A percentile compares a stretch with the other conserved stretches of the same genome.
These are phyloP conservation scores for Bombardia bombarda DNA, from an alignment of 495 filamentous ascomycete genomes.

Conservation along the genomic window DNA sequence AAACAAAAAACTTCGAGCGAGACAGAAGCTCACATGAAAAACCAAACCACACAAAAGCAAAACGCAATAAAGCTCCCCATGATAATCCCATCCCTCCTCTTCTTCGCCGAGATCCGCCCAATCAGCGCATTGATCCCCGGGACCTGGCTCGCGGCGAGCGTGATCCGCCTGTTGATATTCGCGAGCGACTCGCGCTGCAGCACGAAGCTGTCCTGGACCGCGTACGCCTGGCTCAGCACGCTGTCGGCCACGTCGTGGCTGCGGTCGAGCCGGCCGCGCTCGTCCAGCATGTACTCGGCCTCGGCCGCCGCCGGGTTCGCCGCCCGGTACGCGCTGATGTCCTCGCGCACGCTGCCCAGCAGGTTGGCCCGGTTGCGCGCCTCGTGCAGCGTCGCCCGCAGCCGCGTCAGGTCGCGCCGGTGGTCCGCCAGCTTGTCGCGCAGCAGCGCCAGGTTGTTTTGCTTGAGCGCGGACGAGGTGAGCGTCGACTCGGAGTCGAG, in stretches of 20 bases:
- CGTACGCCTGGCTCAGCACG: constrained; percentile 93
- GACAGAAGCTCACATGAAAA: constrained; percentile 51
- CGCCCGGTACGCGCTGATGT: constrained; percentile 81
- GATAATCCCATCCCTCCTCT: constrained; percentile 91
- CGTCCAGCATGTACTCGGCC: constrained; percentile 94
- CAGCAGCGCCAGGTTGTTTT: constrained; percentile 87
- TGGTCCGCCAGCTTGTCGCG: constrained; percentile 85
- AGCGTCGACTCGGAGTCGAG: constrained; percentile 91
- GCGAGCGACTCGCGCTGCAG: constrained; percentile 78
- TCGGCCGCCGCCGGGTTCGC: constrained; percentile 74
- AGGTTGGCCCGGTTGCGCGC: constrained; percentile 83
- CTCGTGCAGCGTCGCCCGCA: constrained; percentile 58
- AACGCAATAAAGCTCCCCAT: constrained; percentile 83
- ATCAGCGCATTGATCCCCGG: constrained; percentile 93
- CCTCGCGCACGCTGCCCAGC: constrained; percentile 81
- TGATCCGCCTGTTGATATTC: constrained; percentile 83
- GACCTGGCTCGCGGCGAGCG: constrained; percentile 77
- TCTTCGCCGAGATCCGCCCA: constrained; percentile 86
- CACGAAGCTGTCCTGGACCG: constrained; percentile 86
- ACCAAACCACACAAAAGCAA: constrained; percentile 82
- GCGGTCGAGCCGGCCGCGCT: constrained; percentile 74
- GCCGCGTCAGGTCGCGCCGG: constrained; percentile 68
- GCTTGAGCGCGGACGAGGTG: constrained; percentile 83
- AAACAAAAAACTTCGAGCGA: neutral
- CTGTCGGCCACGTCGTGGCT: constrained; percentile 82